Evolutionary conservation across 2,329 filamentous ascomycete species (phyloP), one percentile per base, ranked within the genome.

Genomic region (Celoporthe dispersa): DNA sequence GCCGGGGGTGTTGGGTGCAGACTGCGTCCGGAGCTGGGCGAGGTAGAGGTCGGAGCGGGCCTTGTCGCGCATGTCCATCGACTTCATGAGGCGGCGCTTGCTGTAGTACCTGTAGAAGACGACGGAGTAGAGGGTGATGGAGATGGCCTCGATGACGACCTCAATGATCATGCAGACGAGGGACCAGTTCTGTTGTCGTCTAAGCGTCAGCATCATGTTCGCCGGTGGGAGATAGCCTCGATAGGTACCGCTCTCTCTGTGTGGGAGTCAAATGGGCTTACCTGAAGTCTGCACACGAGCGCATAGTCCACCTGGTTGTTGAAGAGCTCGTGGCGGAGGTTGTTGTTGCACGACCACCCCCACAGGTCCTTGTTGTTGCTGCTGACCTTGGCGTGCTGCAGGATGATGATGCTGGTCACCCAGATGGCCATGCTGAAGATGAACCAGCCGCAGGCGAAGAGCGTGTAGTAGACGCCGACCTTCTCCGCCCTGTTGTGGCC

Each of bases 61-160:
- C 78, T 93, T 92, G 86, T 99, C 96, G 76, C 96, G 94, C 79
- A 92, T 86, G 79, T 97, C 92, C 96, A 99, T 99, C 73, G 94
- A 94, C 87, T 98, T 98, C 82, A 92, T 91, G 73, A 99, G 92
- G 79, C 92, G 92, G 80, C 94, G 92, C 88, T 98, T 99, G 75
- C 92, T 94, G 89, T 94, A 97, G 87, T 97, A 97, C 76, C 96
- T 92, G 87, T 97, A 98, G 86, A 98, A 98, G 80, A 98, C 90
- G 78, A 98, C 88, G 77, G 89, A 94, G 86, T 99, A 99, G 77
- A 99, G 93, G 67, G 90, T 85, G 80, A 99, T 97, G 78, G 92
- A 94, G 78, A 98, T 91, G 74, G 93, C 88, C 79, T 98, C 96
- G 76, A 99, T 87, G 72, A 98, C 92, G 75, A 99, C 87, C 82